Evolutionary conservation across 139 green algal genomes (phyloP), one percentile per base, ranked within the genome.

Genomic region (Chlorella vulgaris): DNA sequence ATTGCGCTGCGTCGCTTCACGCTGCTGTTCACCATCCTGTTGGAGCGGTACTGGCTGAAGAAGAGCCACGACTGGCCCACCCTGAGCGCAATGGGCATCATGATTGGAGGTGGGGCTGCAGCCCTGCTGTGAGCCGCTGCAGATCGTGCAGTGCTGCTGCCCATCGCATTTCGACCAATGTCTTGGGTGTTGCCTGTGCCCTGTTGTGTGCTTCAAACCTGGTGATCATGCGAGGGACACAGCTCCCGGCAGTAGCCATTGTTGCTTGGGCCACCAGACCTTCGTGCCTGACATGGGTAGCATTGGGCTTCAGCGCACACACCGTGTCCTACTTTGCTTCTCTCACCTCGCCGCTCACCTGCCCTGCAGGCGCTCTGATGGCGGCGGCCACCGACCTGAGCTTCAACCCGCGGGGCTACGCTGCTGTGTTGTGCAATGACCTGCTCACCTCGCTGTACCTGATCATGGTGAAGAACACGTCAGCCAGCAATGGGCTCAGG

Each of bases 1-100:
- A 94, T 95, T 47, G 91, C 89, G 15, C 84, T 95, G 39, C 86
- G 91, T 28, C 83, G 91, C 28, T 94, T 94, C 77, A 94, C 89
- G 21, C 76, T 95, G 82, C 65, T 95, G 19, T 89, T 91, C 47
- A 94, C 91, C 18, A 89, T 95, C 62, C 51, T 89, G 35, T 74
- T 94, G 62, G 91, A 95, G 76, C 74, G 86, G 6, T 83, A 82
- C 55, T 79, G 90, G 68, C 88, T 90, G 75, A 76, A 83, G 33
- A 92, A 92, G 78, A 83, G 62, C 55, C 91, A 94, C 74, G 83
- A 91, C 60, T 81, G 81, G 65, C 65, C 84, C 43, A 91, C 89
- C 1, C 33, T 91, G 10, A 70, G 62, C 1, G 86, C 89, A n/a
- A 89, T 91, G 67, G 78, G 68, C 29, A 74, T 92, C 77, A 93